phyloP scores from a whole-genome alignment of 495 filamentous ascomycete genomes.

The Neurospora sp. region DNA sequence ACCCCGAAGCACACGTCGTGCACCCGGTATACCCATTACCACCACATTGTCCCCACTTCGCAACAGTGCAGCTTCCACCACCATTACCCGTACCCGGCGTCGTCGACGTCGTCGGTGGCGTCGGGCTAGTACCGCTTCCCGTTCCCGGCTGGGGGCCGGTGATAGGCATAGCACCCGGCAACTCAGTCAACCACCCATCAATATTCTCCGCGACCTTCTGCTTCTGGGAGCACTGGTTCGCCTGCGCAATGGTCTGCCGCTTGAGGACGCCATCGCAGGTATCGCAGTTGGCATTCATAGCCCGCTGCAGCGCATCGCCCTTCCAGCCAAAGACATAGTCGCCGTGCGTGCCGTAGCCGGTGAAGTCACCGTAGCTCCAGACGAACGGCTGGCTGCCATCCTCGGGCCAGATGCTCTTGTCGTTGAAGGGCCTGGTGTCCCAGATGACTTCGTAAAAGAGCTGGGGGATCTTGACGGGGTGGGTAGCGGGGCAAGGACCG shows the following conservation, averaged over 20 bases:
- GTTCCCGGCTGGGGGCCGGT: constrained; percentile 12
- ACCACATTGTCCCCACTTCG: constrained; percentile 30
- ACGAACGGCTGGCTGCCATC: constrained; percentile 36
- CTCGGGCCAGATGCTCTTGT: constrained; percentile 28
- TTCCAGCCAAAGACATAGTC: constrained; percentile 37
- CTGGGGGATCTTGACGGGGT: constrained; percentile 27
- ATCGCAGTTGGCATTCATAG: constrained; percentile 31
- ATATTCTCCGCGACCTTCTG: constrained; percentile 26
- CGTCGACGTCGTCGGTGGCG: constrained; percentile 3
- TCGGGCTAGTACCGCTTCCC: background rate
- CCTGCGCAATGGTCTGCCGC: constrained; percentile 28
- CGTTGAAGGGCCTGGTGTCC: constrained; percentile 30
- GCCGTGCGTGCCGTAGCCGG: constrained; percentile 31
- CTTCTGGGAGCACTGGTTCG: constrained; percentile 27
- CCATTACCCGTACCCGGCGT: constrained; percentile 10
- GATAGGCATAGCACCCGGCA: constrained; percentile 6
- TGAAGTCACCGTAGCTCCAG: constrained; percentile 31
- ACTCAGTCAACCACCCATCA: constrained; percentile 22
- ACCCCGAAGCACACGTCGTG: constrained; percentile 17
- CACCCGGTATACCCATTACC: constrained; percentile 22
- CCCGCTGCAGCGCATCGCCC: constrained; percentile 26
- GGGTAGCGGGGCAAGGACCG: constrained; percentile 21
- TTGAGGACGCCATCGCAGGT: constrained; percentile 27
- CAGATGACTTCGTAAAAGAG: constrained; percentile 35
- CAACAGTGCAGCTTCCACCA: constrained; percentile 9